Evolutionary conservation across 257 asterid genomes (phyloP), one percentile per base, ranked within the genome.

Genomic region (Rubia yunnanensis): DNA sequence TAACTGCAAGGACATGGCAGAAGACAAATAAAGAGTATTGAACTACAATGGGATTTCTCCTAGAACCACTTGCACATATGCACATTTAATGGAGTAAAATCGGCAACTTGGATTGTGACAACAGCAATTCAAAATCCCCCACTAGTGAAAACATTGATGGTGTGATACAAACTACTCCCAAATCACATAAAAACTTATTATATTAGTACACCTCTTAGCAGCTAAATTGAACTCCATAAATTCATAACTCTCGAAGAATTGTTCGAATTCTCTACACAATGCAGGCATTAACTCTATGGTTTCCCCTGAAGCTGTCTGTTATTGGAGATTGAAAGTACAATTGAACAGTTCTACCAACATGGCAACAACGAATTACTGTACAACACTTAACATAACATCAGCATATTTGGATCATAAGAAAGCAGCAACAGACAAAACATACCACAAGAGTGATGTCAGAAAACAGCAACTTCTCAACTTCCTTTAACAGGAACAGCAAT

Each of bases 381-480:
- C 24, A 64, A 30, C 31, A 46, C 32, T 20, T 31, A 50, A 31
- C 10, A 50, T 23, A 32, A 48, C 8, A 48, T 32, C 62, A 60
- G n/a, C 52, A 15, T 24, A 22, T 46, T 10, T 34, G 27, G 59
- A 48, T 63, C 31, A 49, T 50, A 22, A 7, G 15, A 23, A 11
- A 52, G 24, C 24, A 65, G 55, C 23, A 10, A 63, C 39, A 27
- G 34, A 31, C 32, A 72, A 44, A 50, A 9, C 54, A 6, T 64
- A 26, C 76, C 61, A 44, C 52, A 46, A 58, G 23, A 22, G n/a
- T 23, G 67, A 71, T 24, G 41, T 56, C 69, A 17, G 64, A 70
- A 53, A 38, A 70, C 4, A 34, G 49, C 7, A 26, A 34, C 3
- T 65, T 48, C 66, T 20, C 66, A 56, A 61, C 67, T 58, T 58